A percentile compares a stretch with the other conserved stretches of the same genome.
Conservation (phyloP, 345 rosid species). For the Moricandia moricandioides region DNA sequence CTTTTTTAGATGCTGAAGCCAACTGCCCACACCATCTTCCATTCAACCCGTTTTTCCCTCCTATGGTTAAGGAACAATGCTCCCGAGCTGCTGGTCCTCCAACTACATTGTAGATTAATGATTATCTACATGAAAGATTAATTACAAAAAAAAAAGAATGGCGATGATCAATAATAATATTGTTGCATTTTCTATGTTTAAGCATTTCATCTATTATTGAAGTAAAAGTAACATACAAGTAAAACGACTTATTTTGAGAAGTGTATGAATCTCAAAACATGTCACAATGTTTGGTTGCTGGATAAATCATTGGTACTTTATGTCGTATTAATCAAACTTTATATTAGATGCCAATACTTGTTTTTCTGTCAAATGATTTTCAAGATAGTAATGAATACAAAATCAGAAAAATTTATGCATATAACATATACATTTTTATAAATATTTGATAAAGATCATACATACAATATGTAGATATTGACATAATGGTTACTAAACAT, state of each 20-base stretch:
- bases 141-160: not conserved
- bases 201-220: not conserved
- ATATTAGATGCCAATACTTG: too few species aligned
- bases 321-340: not conserved
- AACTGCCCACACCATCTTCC: conserved; percentile 1
- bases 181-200: not conserved
- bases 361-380: not conserved
- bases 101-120: not conserved
- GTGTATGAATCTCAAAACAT: not conserved
- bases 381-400: not conserved
- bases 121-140: not conserved
- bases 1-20: conserved; percentile 4
- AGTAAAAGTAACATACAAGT: not conserved
- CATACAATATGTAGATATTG: not conserved
- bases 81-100: not conserved
- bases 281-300: not conserved
- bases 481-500: not conserved
- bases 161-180: not conserved
- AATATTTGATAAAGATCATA: not conserved
- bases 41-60: not conserved
- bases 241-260: not conserved
- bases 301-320: not conserved
- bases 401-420: not conserved
- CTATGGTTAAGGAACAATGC: not conserved
- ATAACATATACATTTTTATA: too few species aligned